A percentile compares a stretch with the other conserved stretches of the same genome.
phyloP scores from a whole-genome alignment of 768 basidiomycete species.

The Pluteus cervinus region DNA sequence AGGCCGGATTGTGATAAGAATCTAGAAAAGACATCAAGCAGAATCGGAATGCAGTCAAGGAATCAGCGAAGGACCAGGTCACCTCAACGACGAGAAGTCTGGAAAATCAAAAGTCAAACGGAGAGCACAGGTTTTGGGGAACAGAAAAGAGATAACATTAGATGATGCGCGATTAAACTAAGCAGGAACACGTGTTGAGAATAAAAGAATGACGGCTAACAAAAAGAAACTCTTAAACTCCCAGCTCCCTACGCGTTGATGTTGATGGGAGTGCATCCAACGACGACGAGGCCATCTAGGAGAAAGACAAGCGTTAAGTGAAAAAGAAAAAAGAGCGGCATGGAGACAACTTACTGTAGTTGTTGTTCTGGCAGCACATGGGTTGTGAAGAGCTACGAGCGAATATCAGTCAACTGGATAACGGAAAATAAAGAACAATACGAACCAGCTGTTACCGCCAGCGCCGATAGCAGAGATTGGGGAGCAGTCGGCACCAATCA shows the following conservation, averaged over 20 bases:
- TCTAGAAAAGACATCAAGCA: no score
- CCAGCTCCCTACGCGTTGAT: constrained; percentile 10
- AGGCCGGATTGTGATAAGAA: no score
- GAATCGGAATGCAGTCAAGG: no score
- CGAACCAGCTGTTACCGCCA: constrained; percentile 13
- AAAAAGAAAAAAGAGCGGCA: neutral
- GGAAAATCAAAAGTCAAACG: no score
- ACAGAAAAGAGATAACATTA: no score
- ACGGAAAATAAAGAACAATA: neutral
- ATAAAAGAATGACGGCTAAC: no score
- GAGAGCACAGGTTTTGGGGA: no score
- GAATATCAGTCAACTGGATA: neutral
- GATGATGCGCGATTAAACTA: no score
- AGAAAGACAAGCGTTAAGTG: neutral
- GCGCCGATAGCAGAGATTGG: constrained; percentile 14
- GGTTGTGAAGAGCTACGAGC: constrained; percentile 9
- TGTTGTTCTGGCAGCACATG: constrained; percentile 16
- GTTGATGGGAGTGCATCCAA: constrained; percentile 16
- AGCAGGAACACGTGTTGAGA: no score
- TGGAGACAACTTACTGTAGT: constrained; percentile 15
- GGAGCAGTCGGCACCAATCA: constrained; percentile 12
- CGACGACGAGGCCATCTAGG: constrained; percentile 11
- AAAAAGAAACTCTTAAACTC: no score
- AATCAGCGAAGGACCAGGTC: no score
- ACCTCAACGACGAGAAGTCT: no score